phyloP scores from a whole-genome alignment of 495 filamentous ascomycete species.

The Aspergillus cristatus region DNA sequence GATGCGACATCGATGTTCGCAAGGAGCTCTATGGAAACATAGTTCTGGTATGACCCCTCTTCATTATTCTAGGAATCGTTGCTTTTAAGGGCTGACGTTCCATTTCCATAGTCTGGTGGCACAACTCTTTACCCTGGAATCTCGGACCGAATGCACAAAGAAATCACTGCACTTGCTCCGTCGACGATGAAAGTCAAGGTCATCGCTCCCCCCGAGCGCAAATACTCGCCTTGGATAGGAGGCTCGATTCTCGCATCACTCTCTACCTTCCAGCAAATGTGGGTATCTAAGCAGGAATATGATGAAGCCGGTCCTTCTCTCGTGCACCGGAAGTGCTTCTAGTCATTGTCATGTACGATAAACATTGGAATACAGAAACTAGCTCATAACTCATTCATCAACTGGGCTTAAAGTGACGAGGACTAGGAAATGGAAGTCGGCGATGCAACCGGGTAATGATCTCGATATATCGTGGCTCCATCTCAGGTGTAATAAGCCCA shows the following conservation, averaged over 20 bases:
- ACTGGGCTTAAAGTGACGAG: too few relatives aligned
- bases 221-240: conserved; percentile 99
- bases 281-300: conserved; percentile 99
- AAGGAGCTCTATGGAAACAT: conserved; percentile 99
- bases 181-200: conserved; percentile 87
- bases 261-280: conserved; percentile 99
- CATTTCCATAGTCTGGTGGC: conserved; percentile 71
- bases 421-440: not conserved
- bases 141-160: conserved; percentile 99
- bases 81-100: not conserved
- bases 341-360: too few relatives aligned
- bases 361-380: too few relatives aligned
- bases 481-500: conserved; percentile 40
- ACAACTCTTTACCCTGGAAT: conserved; percentile 99
- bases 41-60: conserved; percentile 92
- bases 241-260: conserved; percentile 98
- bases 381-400: too few relatives aligned
- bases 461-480: conserved; percentile 40
- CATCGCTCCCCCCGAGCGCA: conserved; percentile 67
- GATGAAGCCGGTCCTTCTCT: conserved; percentile 99
- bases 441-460: conserved; percentile 41
- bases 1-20: conserved; percentile 98
- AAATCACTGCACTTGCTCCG: conserved; percentile 97
- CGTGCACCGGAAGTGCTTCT: conserved; percentile 99
- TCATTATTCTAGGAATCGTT: not conserved